Conservation (phyloP, 805 yeast genomes). For the Candida odintsovae region DNA sequence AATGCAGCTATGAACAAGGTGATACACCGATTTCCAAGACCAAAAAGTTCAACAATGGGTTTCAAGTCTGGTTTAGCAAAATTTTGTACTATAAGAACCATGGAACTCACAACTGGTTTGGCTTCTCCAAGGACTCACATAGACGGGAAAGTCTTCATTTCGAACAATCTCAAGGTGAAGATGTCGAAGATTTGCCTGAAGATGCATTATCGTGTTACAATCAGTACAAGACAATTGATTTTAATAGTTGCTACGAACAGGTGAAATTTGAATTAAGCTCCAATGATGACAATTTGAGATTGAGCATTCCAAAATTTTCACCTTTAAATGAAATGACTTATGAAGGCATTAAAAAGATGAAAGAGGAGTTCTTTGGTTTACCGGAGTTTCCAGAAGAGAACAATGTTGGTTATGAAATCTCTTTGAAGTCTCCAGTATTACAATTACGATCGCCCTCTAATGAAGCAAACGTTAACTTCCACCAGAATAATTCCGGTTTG, state of each 20-base stretch:
- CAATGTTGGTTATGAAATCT: neutral
- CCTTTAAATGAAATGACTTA: slow-evolving; percentile 14
- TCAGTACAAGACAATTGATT: slow-evolving; percentile 11
- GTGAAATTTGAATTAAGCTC: neutral
- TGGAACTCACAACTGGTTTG: neutral
- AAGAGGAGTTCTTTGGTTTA: slow-evolving; percentile 2
- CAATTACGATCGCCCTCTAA: neutral
- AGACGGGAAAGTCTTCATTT: neutral
- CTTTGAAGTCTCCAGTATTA: neutral
- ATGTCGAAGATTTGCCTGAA: neutral
- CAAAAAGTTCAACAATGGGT: slow-evolving; percentile 2
- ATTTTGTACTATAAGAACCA: slow-evolving; percentile 4
- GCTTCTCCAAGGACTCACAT: neutral
- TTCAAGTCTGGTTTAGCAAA: slow-evolving; percentile 8
- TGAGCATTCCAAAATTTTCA: slow-evolving; percentile 7
- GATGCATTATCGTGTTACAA: slow-evolving; percentile 11
- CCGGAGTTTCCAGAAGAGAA: slow-evolving; percentile 7
- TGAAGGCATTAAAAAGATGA: slow-evolving; percentile 11
- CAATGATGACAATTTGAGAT: neutral
- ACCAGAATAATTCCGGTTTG: neutral
- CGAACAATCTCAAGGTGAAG: neutral
- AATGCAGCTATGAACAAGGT: slow-evolving; percentile 5
- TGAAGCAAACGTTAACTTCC: neutral
- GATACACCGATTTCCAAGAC: slow-evolving; percentile 8
- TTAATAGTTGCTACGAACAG: slow-evolving; percentile 4